These are phyloP conservation scores for Cynara cardunculus DNA, from an alignment of 129 eudicot genomes.

Conservation along the genomic window DNA sequence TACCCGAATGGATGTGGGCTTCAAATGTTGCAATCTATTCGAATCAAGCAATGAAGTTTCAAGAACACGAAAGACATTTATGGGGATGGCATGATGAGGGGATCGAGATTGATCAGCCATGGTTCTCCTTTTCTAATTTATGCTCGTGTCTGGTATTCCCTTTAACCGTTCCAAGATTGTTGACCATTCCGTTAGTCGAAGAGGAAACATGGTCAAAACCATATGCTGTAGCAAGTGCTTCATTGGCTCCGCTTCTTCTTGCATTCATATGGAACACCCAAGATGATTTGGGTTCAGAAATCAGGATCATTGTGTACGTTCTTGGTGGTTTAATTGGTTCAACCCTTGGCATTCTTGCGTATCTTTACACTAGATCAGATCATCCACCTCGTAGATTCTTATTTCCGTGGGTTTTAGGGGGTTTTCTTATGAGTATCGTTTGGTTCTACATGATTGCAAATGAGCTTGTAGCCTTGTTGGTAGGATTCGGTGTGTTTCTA, in stretches of 20 bases:
- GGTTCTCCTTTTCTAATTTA: conserved; percentile 54
- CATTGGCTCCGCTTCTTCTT: conserved; percentile 71
- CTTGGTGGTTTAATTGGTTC: conserved; percentile 55
- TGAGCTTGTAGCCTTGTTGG: conserved; percentile 79
- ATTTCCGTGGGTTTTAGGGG: conserved; percentile 86
- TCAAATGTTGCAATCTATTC: conserved; percentile 94
- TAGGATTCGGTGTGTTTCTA: conserved; percentile 59
- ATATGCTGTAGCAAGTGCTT: conserved; percentile 77
- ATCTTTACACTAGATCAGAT: conserved; percentile 57
- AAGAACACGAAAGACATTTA: conserved; percentile 66
- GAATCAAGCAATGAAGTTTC: conserved; percentile 44
- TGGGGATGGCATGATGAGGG: conserved; percentile 97
- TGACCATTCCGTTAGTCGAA: conserved; percentile 88
- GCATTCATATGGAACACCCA: conserved; percentile 57
- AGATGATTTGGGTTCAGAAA: conserved; percentile 34
- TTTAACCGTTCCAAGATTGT: conserved; percentile 59
- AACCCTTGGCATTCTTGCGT: conserved; percentile 50
- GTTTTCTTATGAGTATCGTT: conserved; percentile 86
- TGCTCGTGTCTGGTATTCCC: conserved; percentile 61
- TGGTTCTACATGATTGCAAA: conserved; percentile 97
- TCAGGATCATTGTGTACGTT: conserved; percentile 38
- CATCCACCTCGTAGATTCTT: conserved; percentile 74
- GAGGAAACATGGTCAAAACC: conserved; percentile 87
- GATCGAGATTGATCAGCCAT: conserved; percentile 35
- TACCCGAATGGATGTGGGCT: conserved; percentile 99